phyloP scores from a whole-genome alignment of 2,329 filamentous ascomycete genomes.

The Pyrenochaeta sp. region DNA sequence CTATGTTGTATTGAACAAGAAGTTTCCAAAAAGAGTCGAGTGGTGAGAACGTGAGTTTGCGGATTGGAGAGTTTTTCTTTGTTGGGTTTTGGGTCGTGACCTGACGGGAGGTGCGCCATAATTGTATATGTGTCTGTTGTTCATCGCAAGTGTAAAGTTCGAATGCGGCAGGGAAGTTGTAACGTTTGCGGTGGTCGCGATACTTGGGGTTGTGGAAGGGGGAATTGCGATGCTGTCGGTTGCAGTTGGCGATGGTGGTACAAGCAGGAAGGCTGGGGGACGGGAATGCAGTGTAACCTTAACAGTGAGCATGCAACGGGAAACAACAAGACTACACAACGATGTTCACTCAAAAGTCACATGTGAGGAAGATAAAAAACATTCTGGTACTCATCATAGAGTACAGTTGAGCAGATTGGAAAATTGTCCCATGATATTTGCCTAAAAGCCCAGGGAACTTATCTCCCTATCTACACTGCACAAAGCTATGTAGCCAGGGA shows the following conservation, averaged over 20 bases:
- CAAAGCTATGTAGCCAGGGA: too few relatives aligned
- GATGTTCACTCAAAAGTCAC: too few relatives aligned
- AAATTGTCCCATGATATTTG: too few relatives aligned
- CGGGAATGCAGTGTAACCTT: slow-evolving; percentile 8
- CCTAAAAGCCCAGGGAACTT: too few relatives aligned
- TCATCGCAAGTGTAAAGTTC: not conserved
- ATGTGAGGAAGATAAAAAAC: too few relatives aligned
- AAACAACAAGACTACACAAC: too few relatives aligned
- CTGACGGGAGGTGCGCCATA: not conserved
- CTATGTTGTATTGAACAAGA: slow-evolving; percentile 11
- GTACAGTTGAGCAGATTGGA: too few relatives aligned
- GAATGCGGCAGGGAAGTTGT: slow-evolving; percentile 11
- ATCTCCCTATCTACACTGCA: too few relatives aligned
- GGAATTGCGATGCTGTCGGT: slow-evolving; percentile 4
- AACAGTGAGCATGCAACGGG: too few relatives aligned
- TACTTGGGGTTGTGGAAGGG: slow-evolving; percentile 10
- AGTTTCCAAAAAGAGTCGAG: slow-evolving; percentile 2
- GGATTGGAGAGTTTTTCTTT: too few relatives aligned
- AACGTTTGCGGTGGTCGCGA: slow-evolving; percentile 15
- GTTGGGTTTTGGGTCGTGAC: not conserved
- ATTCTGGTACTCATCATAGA: too few relatives aligned
- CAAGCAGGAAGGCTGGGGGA: slow-evolving; percentile 3
- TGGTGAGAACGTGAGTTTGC: not conserved
- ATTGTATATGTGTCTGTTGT: not conserved
- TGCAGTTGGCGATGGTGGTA: slow-evolving; percentile 10